These are phyloP conservation scores for Sporothrix dimorphospora DNA, from an alignment of 2,329 filamentous ascomycete genomes.

Conservation along the genomic window DNA sequence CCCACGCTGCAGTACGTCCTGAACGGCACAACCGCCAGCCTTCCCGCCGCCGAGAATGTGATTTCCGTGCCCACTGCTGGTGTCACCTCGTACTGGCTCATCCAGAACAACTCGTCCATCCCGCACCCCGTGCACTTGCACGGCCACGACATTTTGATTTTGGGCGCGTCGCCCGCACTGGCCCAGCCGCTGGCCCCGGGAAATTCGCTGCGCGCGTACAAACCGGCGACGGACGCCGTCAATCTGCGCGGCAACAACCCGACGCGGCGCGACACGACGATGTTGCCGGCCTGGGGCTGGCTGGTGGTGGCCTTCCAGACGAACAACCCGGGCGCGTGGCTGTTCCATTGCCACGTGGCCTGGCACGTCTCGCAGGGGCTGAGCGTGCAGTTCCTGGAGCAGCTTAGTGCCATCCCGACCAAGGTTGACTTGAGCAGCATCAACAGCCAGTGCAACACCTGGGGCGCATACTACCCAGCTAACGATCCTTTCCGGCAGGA, in stretches of 20 bases:
- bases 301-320: conserved; percentile 52
- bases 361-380: conserved; percentile 56
- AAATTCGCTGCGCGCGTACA: conserved; percentile 35
- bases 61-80: conserved; percentile 23
- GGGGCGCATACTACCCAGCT: conserved; percentile 31
- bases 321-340: conserved; percentile 55
- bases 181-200: conserved; percentile 31
- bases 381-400: conserved; percentile 55
- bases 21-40: conserved; percentile 34
- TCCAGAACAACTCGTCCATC: conserved; percentile 41
- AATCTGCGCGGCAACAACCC: conserved; percentile 47
- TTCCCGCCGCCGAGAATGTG: conserved; percentile 29
- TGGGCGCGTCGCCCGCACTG: conserved; percentile 37
- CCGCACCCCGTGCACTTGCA: conserved; percentile 41
- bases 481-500: conserved; percentile 28
- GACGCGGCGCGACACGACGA: conserved; percentile 52
- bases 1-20: conserved; percentile 44
- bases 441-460: conserved; percentile 28
- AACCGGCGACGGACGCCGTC: conserved; percentile 38
- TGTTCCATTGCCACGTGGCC: conserved; percentile 55
- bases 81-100: conserved; percentile 41
- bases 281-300: conserved; percentile 50
- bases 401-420: conserved; percentile 28
- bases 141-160: conserved; percentile 44
- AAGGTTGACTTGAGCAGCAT: conserved; percentile 27